Base-by-base conservation (phyloP, 2,329 filamentous ascomycete genomes). In the Pseudocercospora fuligena region DNA sequence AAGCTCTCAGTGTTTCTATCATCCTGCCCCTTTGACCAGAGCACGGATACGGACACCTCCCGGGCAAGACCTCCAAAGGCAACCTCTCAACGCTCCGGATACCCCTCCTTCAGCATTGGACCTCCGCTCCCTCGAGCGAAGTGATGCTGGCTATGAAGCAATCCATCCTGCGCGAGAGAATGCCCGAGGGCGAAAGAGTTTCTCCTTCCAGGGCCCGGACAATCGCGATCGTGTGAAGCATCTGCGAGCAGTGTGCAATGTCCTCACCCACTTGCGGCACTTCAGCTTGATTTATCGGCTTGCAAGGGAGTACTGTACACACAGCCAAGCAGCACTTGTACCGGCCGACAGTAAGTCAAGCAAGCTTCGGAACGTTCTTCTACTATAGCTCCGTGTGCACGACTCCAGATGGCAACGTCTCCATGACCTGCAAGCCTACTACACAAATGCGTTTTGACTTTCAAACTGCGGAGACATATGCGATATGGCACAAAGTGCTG, bases 1-100 rank as follows among this genome's bases (percentile, higher is more conserved):
- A 21, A 25, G 25, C 12, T 19, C 56, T n/a, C 29, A 65, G 40
- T 70, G 70, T 49, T 72, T 19, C 31, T 70, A 70, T 31, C 66
- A 72, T 61, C 68, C 70, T 7, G 68, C 70, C 16, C 70, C 70
- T 8, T 43, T 72, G 14, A 72, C 70, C 6, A 64, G 46, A 47
- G 27, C 3, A 6, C 27, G 27, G 27, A n/a, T 6, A 19, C n/a
- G 46, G 21, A 4, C n/a, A 47, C 7, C 7, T 9, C 46, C n/a
- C n/a, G n/a, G 46, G 7, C 46, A 19, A 14, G 46, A 47, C 6
- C n/a, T 23, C 46, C 46, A 47, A 11, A 14, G 46, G 16, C 46
- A 57, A 6, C 29, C 61, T 16, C 63, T 43, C 27, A 31, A n/a
- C 16, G 2, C 33, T 36, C 11, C 8, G 2, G 12, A 36, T 14